Percentiles rank a stretch among this genome's conserved stretches.
phyloP scores from a whole-genome alignment of 1,139 yeast genomes.

The Debaryomyces psychrophilus region DNA sequence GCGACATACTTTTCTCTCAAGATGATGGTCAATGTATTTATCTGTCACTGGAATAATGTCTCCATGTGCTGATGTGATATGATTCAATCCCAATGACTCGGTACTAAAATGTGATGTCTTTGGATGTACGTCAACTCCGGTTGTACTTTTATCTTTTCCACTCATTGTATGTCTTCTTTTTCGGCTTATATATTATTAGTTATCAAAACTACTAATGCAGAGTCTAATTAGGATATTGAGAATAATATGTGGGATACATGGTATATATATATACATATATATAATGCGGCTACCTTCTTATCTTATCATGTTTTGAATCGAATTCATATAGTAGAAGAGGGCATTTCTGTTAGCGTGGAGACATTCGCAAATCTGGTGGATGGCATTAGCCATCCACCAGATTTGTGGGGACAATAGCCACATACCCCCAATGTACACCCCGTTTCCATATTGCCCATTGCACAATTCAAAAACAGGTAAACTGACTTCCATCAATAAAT shows the following conservation, averaged over 20 bases:
- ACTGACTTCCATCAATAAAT: not conserved
- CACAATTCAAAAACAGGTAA: not conserved
- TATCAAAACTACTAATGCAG: not conserved
- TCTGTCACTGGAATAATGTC: conserved; percentile 10
- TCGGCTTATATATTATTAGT: not conserved
- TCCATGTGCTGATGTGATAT: conserved; percentile 20
- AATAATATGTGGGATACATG: not conserved
- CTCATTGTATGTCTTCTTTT: not conserved
- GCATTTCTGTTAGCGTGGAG: conserved; percentile 9
- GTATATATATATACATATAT: conserved; percentile 2
- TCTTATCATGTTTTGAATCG: not conserved
- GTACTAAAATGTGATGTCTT: conserved; percentile 18
- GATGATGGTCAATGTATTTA: conserved; percentile 18
- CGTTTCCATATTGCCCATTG: not conserved
- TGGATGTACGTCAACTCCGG: conserved; percentile 16
- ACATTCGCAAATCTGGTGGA: conserved; percentile 5
- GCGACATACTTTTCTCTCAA: conserved; percentile 31
- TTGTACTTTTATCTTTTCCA: conserved; percentile 2
- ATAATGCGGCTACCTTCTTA: not conserved
- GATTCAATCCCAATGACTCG: conserved; percentile 17
- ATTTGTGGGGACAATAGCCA: not conserved
- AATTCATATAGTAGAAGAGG: not conserved
- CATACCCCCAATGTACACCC: not conserved
- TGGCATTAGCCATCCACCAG: conserved; percentile 7
- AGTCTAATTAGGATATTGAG: not conserved